Conservation (phyloP, 2,329 filamentous ascomycete genomes). For the Hirsutella minnesotensis region DNA sequence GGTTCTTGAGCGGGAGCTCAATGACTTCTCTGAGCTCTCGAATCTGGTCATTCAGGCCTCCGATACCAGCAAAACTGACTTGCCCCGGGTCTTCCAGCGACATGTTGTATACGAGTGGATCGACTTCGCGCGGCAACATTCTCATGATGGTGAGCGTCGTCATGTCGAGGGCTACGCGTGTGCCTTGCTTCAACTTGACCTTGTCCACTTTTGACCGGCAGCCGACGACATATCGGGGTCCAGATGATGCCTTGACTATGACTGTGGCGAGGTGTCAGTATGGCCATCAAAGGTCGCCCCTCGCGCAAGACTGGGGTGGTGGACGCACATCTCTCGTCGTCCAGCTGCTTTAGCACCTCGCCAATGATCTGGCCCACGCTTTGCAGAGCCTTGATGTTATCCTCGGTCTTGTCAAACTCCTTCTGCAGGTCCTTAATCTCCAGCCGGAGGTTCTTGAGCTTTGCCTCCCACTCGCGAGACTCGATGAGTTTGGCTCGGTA, state of each 20-base stretch:
- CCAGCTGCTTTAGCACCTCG: conserved; percentile 95
- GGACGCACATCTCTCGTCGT: conserved; percentile 87
- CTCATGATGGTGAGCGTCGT: conserved; percentile 99
- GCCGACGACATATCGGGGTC: conserved; percentile 93
- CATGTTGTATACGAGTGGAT: conserved; percentile 99
- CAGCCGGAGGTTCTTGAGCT: conserved; percentile 84
- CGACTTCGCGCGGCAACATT: conserved; percentile 96
- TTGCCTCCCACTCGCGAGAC: conserved; percentile 96
- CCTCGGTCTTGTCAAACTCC: conserved; percentile 93
- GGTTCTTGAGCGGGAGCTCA: conserved; percentile 95
- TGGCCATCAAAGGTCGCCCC: background rate
- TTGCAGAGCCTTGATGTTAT: conserved; percentile 98
- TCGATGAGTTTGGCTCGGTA: conserved; percentile 80
- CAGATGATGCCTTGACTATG: conserved; percentile 96
- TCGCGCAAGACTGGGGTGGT: background rate
- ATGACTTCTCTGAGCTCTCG: conserved; percentile 95
- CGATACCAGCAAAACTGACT: conserved; percentile 95
- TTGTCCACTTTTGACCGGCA: conserved; percentile 98
- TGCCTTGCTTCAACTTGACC: conserved; percentile 93
- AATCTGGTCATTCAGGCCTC: conserved; percentile 96
- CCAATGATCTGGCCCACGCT: conserved; percentile 99
- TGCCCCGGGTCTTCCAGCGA: conserved; percentile 95
- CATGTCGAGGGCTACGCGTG: conserved; percentile 95
- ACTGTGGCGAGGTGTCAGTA: conserved; percentile 39
- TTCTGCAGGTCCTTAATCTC: conserved; percentile 94